Conservation (phyloP, 2,329 filamentous ascomycete species). For the Zymoseptoria tritici region DNA sequence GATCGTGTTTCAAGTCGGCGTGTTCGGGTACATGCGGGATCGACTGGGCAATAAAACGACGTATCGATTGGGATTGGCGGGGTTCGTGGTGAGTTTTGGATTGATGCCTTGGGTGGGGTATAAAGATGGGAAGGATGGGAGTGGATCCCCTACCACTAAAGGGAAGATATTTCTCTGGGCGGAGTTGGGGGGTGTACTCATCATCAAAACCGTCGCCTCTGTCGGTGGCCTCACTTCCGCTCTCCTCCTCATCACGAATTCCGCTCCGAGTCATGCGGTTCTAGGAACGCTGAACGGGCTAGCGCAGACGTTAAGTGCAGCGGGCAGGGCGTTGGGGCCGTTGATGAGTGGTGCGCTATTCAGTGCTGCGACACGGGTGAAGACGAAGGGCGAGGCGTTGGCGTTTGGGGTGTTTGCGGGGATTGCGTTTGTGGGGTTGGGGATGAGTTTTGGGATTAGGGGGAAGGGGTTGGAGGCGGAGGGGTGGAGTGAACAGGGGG, state of each 20-base stretch:
- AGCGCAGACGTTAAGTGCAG: constrained; percentile 86
- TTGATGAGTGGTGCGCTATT: constrained; percentile 84
- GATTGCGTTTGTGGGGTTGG: constrained; percentile 70
- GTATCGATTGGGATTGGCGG: constrained; percentile 70
- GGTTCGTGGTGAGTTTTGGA: constrained; percentile 74
- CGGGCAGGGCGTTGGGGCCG: constrained; percentile 79
- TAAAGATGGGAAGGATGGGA: constrained; percentile 46
- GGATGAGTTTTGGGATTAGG: constrained; percentile 70
- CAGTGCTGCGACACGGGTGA: constrained; percentile 64
- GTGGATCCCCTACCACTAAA: constrained; percentile 41
- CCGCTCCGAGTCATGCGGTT: constrained; percentile 74
- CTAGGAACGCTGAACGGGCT: constrained; percentile 88
- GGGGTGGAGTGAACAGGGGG: constrained; percentile 43
- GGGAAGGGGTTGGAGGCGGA: constrained; percentile 54
- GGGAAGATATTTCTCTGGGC: constrained; percentile 66
- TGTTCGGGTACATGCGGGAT: constrained; percentile 72
- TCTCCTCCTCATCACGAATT: constrained; percentile 87
- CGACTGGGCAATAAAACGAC: constrained; percentile 78
- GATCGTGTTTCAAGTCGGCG: constrained; percentile 79
- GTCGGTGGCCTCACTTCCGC: constrained; percentile 87
- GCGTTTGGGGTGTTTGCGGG: constrained; percentile 85
- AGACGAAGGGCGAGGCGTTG: constrained; percentile 73
- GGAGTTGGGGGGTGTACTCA: constrained; percentile 71
- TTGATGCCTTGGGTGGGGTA: constrained; percentile 89
- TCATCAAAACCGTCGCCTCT: constrained; percentile 83